Evolutionary conservation across 768 basidiomycete species (phyloP).

Genomic region (Cubamyces sp.): DNA sequence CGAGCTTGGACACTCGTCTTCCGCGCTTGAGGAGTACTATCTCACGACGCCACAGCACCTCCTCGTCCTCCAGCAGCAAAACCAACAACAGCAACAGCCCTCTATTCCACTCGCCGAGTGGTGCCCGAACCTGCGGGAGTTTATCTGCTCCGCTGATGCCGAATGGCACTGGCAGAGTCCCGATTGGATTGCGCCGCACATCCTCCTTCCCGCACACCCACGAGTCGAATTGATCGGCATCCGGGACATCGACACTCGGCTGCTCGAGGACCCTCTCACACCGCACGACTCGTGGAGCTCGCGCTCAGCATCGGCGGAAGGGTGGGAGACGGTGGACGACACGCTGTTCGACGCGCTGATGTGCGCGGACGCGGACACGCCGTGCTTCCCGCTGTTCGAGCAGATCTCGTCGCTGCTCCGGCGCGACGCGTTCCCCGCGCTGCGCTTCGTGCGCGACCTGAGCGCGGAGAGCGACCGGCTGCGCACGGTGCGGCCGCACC

Average conservation of each 20-base stretch:
- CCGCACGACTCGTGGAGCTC: constrained; percentile 13
- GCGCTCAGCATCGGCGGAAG: neutral
- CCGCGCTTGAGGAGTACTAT: constrained; percentile 69
- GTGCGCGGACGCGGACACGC: constrained; percentile 40
- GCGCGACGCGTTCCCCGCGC: constrained; percentile 60
- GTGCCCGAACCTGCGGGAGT: constrained; percentile 70
- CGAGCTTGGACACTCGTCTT: constrained; percentile 73
- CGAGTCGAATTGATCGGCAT: constrained; percentile 69
- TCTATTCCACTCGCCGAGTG: constrained; percentile 60
- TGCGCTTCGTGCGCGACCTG: constrained; percentile 67
- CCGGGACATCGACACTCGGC: constrained; percentile 67
- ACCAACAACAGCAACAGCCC: constrained; percentile 22
- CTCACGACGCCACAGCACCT: constrained; percentile 47
- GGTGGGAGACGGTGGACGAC: constrained; percentile 4
- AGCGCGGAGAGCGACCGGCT: constrained; percentile 60
- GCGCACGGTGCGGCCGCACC: constrained; percentile 45
- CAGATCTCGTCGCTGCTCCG: constrained; percentile 65
- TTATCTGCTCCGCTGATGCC: constrained; percentile 77
- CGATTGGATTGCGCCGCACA: constrained; percentile 81
- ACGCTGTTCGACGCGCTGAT: constrained; percentile 20
- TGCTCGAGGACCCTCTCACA: constrained; percentile 45
- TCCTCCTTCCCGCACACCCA: constrained; percentile 67
- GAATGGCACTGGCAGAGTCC: constrained; percentile 83
- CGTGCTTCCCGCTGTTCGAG: constrained; percentile 67
- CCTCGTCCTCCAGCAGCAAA: constrained; percentile 26